Percentiles rank a stretch among this genome's conserved stretches.
Conservation (phyloP, 148 eudicot species). For the Pharnaceum exiguum region DNA sequence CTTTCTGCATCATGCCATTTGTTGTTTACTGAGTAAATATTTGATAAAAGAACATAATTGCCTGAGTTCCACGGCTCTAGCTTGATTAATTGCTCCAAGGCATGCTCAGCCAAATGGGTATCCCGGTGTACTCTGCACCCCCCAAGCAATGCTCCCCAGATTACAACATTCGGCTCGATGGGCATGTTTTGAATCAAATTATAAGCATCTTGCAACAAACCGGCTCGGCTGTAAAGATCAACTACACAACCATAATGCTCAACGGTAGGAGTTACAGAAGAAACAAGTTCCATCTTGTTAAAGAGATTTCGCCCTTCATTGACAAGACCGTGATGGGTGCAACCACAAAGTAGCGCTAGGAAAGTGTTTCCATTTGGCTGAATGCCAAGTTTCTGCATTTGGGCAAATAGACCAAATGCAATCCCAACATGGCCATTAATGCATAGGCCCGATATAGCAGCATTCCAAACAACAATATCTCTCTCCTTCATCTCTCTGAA, state of each 20-base stretch:
- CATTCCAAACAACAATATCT: constrained; percentile 53
- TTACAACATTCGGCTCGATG: constrained; percentile 43
- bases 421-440: constrained; percentile 36
- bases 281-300: constrained; percentile 26
- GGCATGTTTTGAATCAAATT: constrained; percentile 38
- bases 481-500: constrained; percentile 44
- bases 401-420: constrained; percentile 45
- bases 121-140: constrained; percentile 52
- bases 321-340: constrained; percentile 57
- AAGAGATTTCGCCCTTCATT: constrained; percentile 40
- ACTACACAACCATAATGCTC: constrained; percentile 70
- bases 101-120: constrained; percentile 44
- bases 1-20: constrained; percentile 52
- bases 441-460: constrained; percentile 40
- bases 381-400: constrained; percentile 39
- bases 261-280: constrained; percentile 28
- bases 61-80: constrained; percentile 54
- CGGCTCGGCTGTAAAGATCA: constrained; percentile 61
- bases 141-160: constrained; percentile 54
- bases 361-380: constrained; percentile 44
- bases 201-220: constrained; percentile 45
- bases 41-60: constrained; percentile 52
- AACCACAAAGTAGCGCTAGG: constrained; percentile 51
- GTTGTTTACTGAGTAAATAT: constrained; percentile 42
- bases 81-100: constrained; percentile 30